phyloP scores from a whole-genome alignment of 192 early-diverging fungal genomes.

The Pilobolus umbonatus region DNA sequence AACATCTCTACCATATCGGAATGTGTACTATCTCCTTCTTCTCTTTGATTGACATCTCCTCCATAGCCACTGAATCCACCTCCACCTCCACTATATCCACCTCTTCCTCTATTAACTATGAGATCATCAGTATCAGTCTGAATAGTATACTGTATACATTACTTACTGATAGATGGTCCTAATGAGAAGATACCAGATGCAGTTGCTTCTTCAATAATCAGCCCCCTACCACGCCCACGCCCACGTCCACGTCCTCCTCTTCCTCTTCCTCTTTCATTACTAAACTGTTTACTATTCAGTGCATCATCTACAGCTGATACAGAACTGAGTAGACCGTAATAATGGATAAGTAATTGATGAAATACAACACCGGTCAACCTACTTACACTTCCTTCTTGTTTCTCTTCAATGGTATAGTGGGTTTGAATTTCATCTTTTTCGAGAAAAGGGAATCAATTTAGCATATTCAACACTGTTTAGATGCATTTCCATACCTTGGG shows the following conservation, averaged over 20 bases:
- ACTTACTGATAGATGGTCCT: constrained; percentile 39
- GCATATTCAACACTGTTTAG: too few species aligned
- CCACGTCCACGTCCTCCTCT: constrained; percentile 27
- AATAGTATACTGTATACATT: constrained; percentile 1
- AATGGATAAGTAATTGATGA: not conserved
- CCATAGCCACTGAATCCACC: constrained; percentile 19
- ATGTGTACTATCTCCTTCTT: constrained; percentile 13
- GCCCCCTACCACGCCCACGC: constrained; percentile 24
- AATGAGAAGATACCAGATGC: constrained; percentile 53
- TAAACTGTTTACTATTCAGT: constrained; percentile 12
- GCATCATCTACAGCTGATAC: constrained; percentile 16
- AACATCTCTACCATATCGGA: constrained; percentile 21
- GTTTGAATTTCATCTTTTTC: constrained; percentile 53
- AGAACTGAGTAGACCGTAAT: not conserved
- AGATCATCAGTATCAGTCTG: too few species aligned
- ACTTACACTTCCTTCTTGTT: constrained; percentile 53
- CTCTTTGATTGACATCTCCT: constrained; percentile 6
- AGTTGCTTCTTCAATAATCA: constrained; percentile 20
- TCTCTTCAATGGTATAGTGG: constrained; percentile 51
- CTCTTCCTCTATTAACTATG: not conserved
- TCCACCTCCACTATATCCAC: not conserved
- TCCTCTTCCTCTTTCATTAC: constrained; percentile 28
- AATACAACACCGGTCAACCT: not conserved
- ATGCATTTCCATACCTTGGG: constrained; percentile 36
- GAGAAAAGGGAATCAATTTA: not conserved